Evolutionary conservation across 768 basidiomycete species (phyloP), one percentile per base, ranked within the genome.

Genomic region (Mycena crocata): DNA sequence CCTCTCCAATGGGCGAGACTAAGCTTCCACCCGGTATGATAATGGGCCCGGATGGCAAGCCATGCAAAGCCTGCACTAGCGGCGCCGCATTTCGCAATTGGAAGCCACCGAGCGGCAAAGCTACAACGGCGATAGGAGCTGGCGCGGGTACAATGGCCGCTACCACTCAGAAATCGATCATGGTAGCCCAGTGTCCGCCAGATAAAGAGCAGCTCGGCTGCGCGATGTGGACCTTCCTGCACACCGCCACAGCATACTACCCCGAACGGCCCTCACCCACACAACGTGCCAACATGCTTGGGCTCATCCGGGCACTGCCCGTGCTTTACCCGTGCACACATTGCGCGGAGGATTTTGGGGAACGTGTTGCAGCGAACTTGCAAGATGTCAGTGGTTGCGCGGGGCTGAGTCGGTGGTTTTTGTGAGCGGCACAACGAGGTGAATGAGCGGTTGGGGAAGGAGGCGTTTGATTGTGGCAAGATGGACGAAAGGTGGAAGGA

Each of bases 221-320:
- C 52, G 92, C 96, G 48, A 97, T 97, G 2, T 98, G 97, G 97
- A 92, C 95, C 17, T 99, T 99, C 86, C 84, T 99, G 34, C 97
- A 98, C 74, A 91, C 95, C 12, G 92, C 97, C 7, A 96, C 96
- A 0, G 95, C 97, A 23, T 98, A 98, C 79, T 99, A 96, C 80
- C 96, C 97, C 31, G 88, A 91, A n/a, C 79, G 81, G 19, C 94
- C 97, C 1, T 88, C 90, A 0, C 83, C 89, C 1, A 80, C 82
- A 8, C 94, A 97, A 71, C 90, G 93, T 62, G 85, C 88, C 30
- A 90, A 93, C 69, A 98, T 98, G 96, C 82, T 94, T 35, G 83
- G 86, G 72, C 84, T 99, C 28, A 79, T 99, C 19, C 86, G 86
- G 54, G 86, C 95, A 1, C 78, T 97, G 42, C 95, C 96, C 0